These are phyloP conservation scores for Pascua guehoae DNA, from an alignment of 1,284 basidiomycete species.

Conservation along the genomic window DNA sequence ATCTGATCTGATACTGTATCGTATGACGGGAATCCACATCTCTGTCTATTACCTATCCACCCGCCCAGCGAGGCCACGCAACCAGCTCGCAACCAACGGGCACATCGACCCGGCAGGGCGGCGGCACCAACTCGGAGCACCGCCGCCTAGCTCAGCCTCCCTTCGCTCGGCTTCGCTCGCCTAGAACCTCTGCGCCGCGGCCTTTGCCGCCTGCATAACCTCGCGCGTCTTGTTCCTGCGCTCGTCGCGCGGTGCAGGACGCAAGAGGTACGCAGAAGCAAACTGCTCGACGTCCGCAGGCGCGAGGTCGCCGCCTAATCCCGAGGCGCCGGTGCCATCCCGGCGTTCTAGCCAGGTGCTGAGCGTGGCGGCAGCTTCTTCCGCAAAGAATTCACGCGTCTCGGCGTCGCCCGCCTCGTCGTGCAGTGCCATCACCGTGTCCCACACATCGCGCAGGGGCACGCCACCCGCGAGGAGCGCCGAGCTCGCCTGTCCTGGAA, in stretches of 20 bases:
- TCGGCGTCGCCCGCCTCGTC: constrained; percentile 37
- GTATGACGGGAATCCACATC: too few species aligned
- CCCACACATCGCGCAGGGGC: constrained; percentile 37
- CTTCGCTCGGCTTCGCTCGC: too few species aligned
- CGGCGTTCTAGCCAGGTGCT: constrained; percentile 20
- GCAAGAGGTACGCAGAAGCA: constrained; percentile 36
- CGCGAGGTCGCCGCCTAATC: constrained; percentile 13
- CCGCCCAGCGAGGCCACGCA: too few species aligned
- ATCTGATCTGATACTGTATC: too few species aligned
- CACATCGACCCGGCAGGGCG: too few species aligned
- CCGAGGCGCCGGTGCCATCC: not conserved
- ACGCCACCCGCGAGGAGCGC: constrained; percentile 40
- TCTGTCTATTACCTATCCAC: too few species aligned
- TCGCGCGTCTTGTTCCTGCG: constrained; percentile 27
- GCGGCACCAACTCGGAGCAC: too few species aligned
- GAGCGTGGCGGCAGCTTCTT: constrained; percentile 38
- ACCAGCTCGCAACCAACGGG: too few species aligned
- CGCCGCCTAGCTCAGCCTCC: too few species aligned
- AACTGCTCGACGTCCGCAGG: constrained; percentile 36
- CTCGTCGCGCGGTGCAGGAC: constrained; percentile 24
- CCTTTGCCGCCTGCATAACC: constrained; percentile 32
- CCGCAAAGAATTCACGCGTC: constrained; percentile 38
- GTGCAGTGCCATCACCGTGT: constrained; percentile 27
- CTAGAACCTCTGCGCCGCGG: constrained; percentile 31
- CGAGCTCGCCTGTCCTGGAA: constrained; percentile 37